Evolutionary conservation across 305 asterid genomes (phyloP).

Genomic region (Solanum aculeatissimum): DNA sequence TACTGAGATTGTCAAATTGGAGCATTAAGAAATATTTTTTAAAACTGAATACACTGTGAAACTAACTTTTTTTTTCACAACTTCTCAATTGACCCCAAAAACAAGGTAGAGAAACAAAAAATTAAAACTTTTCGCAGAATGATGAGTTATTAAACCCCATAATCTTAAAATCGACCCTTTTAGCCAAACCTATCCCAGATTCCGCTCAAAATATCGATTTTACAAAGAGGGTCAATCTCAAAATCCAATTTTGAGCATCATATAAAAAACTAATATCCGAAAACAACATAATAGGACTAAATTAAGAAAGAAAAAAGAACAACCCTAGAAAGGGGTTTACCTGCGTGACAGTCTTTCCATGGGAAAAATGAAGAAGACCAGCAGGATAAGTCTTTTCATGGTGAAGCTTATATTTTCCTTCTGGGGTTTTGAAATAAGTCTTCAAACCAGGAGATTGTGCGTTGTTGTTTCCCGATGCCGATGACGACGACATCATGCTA

Average conservation of each 20-base stretch:
- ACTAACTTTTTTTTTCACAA: neutral
- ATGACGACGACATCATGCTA: constrained; percentile 47
- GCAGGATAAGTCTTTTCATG: constrained; percentile 88
- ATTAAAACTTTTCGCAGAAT: neutral
- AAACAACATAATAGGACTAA: neutral
- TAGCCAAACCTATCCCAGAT: neutral
- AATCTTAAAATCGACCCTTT: neutral
- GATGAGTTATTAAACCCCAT: neutral
- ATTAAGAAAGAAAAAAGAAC: neutral
- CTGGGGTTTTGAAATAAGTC: constrained; percentile 94
- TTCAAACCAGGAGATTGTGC: constrained; percentile 78
- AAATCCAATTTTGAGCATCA: neutral
- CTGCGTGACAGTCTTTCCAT: constrained; percentile 92
- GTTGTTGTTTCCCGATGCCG: constrained; percentile 52
- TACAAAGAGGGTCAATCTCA: neutral
- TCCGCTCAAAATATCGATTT: neutral
- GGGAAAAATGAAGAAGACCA: constrained; percentile 75
- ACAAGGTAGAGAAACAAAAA: neutral
- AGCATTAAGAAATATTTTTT: neutral
- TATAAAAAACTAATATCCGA: neutral
- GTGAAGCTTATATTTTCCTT: constrained; percentile 91
- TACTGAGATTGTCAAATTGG: neutral
- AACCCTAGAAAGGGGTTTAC: constrained; percentile 12
- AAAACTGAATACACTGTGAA: neutral
- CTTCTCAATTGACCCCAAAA: neutral